These are phyloP conservation scores for Chaetomium strumarium DNA, from an alignment of 2,329 filamentous ascomycete genomes.

Conservation along the genomic window DNA sequence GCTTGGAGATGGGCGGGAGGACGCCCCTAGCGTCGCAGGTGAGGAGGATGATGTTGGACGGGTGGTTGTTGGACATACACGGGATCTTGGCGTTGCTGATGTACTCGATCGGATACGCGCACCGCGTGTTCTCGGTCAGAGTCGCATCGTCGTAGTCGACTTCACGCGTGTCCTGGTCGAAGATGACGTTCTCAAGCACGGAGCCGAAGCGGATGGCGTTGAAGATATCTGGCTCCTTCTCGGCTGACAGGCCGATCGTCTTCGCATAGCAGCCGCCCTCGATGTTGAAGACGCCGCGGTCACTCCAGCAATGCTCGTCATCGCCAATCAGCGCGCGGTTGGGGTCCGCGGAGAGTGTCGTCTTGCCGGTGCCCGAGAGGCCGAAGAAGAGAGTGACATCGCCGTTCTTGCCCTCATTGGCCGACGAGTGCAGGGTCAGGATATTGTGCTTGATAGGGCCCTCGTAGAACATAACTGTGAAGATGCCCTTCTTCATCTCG, in stretches of 20 bases:
- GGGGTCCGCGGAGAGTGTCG: slow-evolving; percentile 91
- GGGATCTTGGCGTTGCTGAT: slow-evolving; percentile 99
- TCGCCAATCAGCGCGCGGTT: slow-evolving; percentile 96
- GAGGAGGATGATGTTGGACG: slow-evolving; percentile 94
- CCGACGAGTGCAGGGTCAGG: slow-evolving; percentile 94
- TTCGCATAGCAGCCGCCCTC: slow-evolving; percentile 99
- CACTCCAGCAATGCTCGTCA: slow-evolving; percentile 99
- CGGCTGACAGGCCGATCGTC: slow-evolving; percentile 91
- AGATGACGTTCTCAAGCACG: slow-evolving; percentile 97
- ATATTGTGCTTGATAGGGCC: slow-evolving; percentile 99
- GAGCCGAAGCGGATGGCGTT: slow-evolving; percentile 94
- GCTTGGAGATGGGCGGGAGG: slow-evolving; percentile 94
- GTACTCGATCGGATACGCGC: slow-evolving; percentile 98
- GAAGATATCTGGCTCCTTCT: slow-evolving; percentile 99
- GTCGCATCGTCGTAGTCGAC: slow-evolving; percentile 96
- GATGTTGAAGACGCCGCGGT: slow-evolving; percentile 97
- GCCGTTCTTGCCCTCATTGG: slow-evolving; percentile 90
- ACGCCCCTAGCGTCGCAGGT: slow-evolving; percentile 98
- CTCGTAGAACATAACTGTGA: slow-evolving; percentile 99
- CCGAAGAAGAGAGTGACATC: slow-evolving; percentile 99
- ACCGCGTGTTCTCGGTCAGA: slow-evolving; percentile 96
- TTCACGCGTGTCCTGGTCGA: slow-evolving; percentile 79
- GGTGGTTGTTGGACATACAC: slow-evolving; percentile 80
- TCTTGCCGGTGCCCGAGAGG: slow-evolving; percentile 97
- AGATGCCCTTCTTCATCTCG: slow-evolving; percentile 97